Evolutionary conservation across 139 green algal genomes (phyloP), one percentile per base, ranked within the genome.

Genomic region (Auxenochlorella protothecoides): DNA sequence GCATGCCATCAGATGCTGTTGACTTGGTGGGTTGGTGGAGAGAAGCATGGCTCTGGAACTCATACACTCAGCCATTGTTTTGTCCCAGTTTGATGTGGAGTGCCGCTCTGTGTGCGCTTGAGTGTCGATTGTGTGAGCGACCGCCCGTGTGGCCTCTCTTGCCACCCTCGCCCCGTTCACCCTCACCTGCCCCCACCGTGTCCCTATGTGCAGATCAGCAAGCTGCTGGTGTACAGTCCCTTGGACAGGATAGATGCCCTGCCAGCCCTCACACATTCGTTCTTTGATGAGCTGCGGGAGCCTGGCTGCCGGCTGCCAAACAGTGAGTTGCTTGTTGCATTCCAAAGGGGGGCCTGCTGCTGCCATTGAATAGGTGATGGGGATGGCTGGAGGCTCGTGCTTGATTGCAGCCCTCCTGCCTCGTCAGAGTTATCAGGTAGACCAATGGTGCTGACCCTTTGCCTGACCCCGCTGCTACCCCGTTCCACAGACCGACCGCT

Each of bases 251-350:
- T 87, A 76, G 88, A 74, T 0, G 87, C 89, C 5, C 57, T 92
- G 5, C 72, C 90, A 64, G 88, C 88, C 12, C 87, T 96, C 81
- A 84, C 85, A 5, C 93, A 98, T 83, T 81, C 91, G 9, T 98
- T 96, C 82, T 98, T 98, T 72, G 93, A 98, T 68, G 92, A 98
- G 83, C 80, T 98, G 70, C 80, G 92, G 53, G 86, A 96, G 44
- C 88, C 89, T 3, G 77, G 60, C 63, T 89, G 84, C n/a, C 74
- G 74, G 67, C 85, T 98, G 69, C 91, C 90, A 6, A 95, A 96
- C 70, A 90, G 91, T 85, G 72, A 73, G 85, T 11, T 3, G 63
- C 7, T 51, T 9, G 8, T 27, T 11, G 27, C 27, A 44, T 44
- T 44, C 27, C 27, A 44, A 44, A 44, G 27, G 14, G 59, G 11